phyloP scores from a whole-genome alignment of 768 basidiomycete genomes.

The Amanita jacksonii region DNA sequence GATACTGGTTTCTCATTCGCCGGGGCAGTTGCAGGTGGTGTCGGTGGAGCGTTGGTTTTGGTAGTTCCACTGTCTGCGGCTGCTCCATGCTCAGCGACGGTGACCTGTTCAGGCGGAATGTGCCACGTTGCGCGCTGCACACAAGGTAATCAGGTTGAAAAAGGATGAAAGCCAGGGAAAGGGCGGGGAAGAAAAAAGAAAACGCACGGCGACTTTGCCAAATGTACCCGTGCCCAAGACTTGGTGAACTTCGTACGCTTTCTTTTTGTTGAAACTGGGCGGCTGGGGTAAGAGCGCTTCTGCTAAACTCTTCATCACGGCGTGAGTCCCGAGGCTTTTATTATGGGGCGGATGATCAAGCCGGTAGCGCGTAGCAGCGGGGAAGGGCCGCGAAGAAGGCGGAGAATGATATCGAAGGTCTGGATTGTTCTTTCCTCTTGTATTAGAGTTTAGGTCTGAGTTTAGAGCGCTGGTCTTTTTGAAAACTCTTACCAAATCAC shows the following conservation, averaged over 20 bases:
- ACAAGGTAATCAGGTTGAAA: too few species aligned
- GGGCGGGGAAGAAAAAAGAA: neutral
- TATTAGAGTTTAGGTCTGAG: too few species aligned
- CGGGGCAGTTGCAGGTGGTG: conserved; percentile 1
- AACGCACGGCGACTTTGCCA: conserved; percentile 74
- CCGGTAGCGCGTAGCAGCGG: too few species aligned
- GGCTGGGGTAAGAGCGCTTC: conserved; percentile 75
- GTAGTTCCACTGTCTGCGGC: conserved; percentile 22
- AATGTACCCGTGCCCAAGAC: conserved; percentile 79
- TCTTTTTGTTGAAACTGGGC: conserved; percentile 81
- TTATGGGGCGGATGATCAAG: too few species aligned
- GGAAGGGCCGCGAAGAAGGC: too few species aligned
- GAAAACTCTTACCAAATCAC: too few species aligned
- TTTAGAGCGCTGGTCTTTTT: too few species aligned
- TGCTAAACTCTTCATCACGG: conserved; percentile 37
- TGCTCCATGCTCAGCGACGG: conserved; percentile 50
- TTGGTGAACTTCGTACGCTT: conserved; percentile 62
- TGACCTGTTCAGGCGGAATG: conserved; percentile 52
- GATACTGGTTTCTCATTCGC: neutral
- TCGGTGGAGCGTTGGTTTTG: conserved; percentile 4
- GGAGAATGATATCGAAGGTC: too few species aligned
- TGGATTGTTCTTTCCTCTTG: too few species aligned
- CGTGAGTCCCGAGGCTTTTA: too few species aligned
- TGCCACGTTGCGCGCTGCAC: conserved; percentile 67
- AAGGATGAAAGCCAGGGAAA: neutral